Evolutionary conservation across 2,329 filamentous ascomycete species (phyloP), one percentile per base, ranked within the genome.

Genomic region (Phialophora tarda): DNA sequence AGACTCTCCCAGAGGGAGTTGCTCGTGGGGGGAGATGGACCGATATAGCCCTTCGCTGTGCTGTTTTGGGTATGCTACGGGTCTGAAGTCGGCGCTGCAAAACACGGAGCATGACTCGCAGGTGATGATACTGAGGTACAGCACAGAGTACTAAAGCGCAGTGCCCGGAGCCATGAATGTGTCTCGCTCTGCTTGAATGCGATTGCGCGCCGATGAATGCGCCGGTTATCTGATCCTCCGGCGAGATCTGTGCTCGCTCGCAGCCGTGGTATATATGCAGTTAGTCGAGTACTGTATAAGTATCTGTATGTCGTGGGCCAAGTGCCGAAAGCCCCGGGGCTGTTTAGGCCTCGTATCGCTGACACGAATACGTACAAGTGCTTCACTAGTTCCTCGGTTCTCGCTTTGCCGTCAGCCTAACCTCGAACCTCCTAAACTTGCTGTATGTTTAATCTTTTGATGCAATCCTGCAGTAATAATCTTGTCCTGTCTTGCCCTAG

Each of bases 341-440:
- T 12, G 6, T 3, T 26, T 53, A 11, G 21, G 48, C n/a, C 48
- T 28, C 48, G 48, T 24, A 24, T 53, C 26, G n/a, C 44, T n/a
- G 44, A 23, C 44, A 21, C 32, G 10, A 11, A 34, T 34, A 34
- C 32, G 32, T 11, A 34, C 7, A 26, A 26, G 26, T 26, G 26
- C 10, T 34, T 11, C 10, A 12, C 32, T 34, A 51, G 48, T 23
- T 26, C 14, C 53, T 14, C 8, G 53, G 53, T 55, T 55, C 7
- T 55, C 53, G 34, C 17, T 34, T 55, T 55, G 28, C 28, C 28
- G 53, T 34, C 53, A 26, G 53, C 53, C 53, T 55, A 21, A n/a
- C 4, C 12, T 10, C 23, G 24, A 8, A 8, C 21, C 21, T 23
- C 21, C 12, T 23, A 3, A 23, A 51, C 14, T 23, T 26, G 8